Evolutionary conservation across 2,329 filamentous ascomycete genomes (phyloP).

Genomic region (Scorias spongiosa): DNA sequence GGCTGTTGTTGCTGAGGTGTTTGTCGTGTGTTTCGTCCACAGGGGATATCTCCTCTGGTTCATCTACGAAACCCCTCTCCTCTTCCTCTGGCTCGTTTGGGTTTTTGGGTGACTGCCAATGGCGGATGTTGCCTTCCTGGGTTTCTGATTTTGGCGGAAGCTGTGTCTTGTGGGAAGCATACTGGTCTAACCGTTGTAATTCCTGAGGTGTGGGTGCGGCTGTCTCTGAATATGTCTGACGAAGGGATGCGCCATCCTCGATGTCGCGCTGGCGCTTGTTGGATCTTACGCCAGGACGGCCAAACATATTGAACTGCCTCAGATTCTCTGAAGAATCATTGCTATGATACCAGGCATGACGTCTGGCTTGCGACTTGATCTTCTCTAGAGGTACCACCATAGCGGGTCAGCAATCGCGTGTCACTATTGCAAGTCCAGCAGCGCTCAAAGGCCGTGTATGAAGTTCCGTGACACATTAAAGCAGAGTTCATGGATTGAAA

Average conservation of each 20-base stretch:
- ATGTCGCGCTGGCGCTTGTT: conserved; percentile 6
- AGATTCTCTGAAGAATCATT: conserved; percentile 4
- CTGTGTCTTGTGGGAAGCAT: not conserved
- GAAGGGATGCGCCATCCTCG: conserved; percentile 5
- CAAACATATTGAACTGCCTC: conserved; percentile 14
- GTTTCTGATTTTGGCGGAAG: conserved; percentile 3
- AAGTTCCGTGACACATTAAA: no score
- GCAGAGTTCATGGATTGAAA: no score
- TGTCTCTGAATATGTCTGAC: conserved; percentile 8
- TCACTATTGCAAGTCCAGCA: no score
- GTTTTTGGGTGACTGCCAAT: conserved; percentile 1
- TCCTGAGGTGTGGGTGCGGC: conserved; percentile 7
- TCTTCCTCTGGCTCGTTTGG: conserved; percentile 6
- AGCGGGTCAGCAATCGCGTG: no score
- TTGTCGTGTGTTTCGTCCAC: conserved; percentile 3
- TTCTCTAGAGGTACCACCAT: conserved; percentile 6
- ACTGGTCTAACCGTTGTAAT: conserved; percentile 3
- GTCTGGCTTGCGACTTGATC: conserved; percentile 16
- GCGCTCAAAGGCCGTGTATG: no score
- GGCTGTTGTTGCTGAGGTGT: conserved; percentile 1
- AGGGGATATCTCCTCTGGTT: conserved; percentile 2
- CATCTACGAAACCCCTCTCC: conserved; percentile 1
- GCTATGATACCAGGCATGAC: conserved; percentile 15
- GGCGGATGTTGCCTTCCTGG: not conserved
- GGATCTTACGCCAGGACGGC: conserved; percentile 8